These are phyloP conservation scores for Leccinum fallax DNA, from an alignment of 1,284 basidiomycete species.

Conservation along the genomic window DNA sequence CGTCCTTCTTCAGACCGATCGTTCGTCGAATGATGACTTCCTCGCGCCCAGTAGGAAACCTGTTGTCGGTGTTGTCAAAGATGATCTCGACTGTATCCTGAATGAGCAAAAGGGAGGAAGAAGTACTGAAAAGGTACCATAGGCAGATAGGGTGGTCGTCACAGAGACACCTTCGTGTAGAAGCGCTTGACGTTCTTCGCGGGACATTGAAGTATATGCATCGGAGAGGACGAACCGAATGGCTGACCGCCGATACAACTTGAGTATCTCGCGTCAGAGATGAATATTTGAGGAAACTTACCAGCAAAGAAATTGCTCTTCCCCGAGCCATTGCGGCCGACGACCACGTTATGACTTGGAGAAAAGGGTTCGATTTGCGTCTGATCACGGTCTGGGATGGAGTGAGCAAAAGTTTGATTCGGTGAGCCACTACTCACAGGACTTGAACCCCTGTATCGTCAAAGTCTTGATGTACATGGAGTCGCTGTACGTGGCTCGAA, in stretches of 20 bases:
- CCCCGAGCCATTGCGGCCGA: constrained; percentile 93
- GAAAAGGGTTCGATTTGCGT: constrained; percentile 84
- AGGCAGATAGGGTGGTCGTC: constrained; percentile 90
- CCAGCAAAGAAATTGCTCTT: constrained; percentile 98
- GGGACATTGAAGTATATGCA: constrained; percentile 93
- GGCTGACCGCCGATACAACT: constrained; percentile 47
- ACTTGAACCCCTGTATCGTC: constrained; percentile 97
- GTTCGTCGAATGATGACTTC: constrained; percentile 89
- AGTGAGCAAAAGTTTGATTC: constrained; percentile 4
- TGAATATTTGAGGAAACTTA: constrained; percentile 29
- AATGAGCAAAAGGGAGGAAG: constrained; percentile 15
- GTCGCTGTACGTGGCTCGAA: not conserved
- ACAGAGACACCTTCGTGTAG: constrained; percentile 92
- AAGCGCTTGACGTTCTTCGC: constrained; percentile 90
- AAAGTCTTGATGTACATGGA: constrained; percentile 88
- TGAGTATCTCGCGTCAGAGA: constrained; percentile 10
- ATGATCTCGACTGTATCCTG: constrained; percentile 69
- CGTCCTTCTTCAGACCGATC: constrained; percentile 98
- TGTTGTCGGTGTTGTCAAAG: constrained; percentile 88
- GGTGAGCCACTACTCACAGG: constrained; percentile 55
- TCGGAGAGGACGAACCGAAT: constrained; percentile 98
- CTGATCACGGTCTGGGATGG: constrained; percentile 70
- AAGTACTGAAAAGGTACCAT: constrained; percentile 54
- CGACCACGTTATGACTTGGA: constrained; percentile 89
- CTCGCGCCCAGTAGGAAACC: constrained; percentile 87